Evolutionary conservation across 164 flowering plant genomes (phyloP).

Genomic region (Aristolochia fimbriata): DNA sequence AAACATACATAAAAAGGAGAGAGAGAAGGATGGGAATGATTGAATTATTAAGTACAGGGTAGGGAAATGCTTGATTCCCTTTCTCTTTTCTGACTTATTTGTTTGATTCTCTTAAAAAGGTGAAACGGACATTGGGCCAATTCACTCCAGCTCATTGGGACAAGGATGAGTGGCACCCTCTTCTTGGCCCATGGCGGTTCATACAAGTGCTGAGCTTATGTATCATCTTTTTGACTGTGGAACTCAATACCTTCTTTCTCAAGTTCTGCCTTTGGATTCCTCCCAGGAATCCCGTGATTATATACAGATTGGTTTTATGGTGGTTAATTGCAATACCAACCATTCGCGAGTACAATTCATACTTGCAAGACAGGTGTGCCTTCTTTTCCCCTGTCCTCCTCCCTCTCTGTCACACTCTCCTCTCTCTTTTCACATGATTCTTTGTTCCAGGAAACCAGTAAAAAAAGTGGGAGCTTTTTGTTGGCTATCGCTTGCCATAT

Average conservation of each 20-base stretch:
- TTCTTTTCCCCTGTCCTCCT: constrained; percentile 4
- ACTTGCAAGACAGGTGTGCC: constrained; percentile 77
- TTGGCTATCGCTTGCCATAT: constrained; percentile 93
- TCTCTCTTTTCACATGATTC: neutral
- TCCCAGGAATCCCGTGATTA: constrained; percentile 81
- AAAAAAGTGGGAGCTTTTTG: constrained; percentile 91
- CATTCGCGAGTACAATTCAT: constrained; percentile 88
- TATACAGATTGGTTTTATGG: constrained; percentile 85
- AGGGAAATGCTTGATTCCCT: neutral
- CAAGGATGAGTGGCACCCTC: constrained; percentile 98
- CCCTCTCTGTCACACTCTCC: neutral
- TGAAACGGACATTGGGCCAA: constrained; percentile 85
- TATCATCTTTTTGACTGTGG: constrained; percentile 80
- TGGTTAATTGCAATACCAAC: constrained; percentile 97
- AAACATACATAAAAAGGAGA: too few species aligned
- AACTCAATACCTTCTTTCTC: constrained; percentile 93
- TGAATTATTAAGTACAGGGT: too few species aligned
- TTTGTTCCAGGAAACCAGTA: constrained; percentile 36
- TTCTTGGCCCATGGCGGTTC: constrained; percentile 95
- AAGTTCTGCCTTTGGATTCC: constrained; percentile 99
- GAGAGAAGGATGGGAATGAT: too few species aligned
- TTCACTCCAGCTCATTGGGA: constrained; percentile 99
- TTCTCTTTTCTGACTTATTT: neutral
- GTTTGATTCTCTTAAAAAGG: constrained; percentile 27
- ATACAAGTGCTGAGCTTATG: constrained; percentile 91